Conservation (phyloP, 2,329 filamentous ascomycete species). For the Aspergillus fijiensis region DNA sequence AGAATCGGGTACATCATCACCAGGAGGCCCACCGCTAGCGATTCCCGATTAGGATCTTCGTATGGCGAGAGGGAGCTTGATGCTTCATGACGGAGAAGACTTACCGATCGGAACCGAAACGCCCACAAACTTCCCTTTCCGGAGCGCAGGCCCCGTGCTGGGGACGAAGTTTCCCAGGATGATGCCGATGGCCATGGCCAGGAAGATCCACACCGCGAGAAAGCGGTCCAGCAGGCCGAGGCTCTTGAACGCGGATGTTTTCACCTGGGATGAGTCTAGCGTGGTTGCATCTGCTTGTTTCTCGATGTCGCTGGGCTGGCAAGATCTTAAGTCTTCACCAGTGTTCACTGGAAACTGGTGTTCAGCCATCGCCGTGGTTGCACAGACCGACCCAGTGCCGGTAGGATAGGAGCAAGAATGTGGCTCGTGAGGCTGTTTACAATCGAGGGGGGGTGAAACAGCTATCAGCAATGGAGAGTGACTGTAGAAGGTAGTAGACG, state of each 20-base stretch:
- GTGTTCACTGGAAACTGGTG: not conserved
- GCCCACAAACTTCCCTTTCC: constrained; percentile 69
- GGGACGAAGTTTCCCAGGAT: constrained; percentile 73
- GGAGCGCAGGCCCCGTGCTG: constrained; percentile 57
- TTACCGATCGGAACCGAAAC: constrained; percentile 66
- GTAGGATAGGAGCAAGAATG: too few species aligned
- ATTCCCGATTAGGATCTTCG: not conserved
- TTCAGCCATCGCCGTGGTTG: not conserved
- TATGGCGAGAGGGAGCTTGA: too few species aligned
- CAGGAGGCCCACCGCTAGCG: constrained; percentile 69
- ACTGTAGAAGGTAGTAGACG: too few species aligned
- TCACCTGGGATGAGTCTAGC: not conserved
- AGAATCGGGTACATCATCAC: constrained; percentile 96
- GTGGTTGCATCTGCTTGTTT: not conserved
- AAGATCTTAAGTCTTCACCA: not conserved
- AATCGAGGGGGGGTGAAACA: too few species aligned
- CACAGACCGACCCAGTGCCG: too few species aligned
- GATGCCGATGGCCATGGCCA: constrained; percentile 74
- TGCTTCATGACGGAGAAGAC: too few species aligned
- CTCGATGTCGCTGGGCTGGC: not conserved
- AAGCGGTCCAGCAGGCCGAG: constrained; percentile 22
- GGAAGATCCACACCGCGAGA: constrained; percentile 65
- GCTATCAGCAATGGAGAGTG: too few species aligned
- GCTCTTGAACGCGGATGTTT: constrained; percentile 19
- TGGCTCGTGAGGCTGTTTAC: too few species aligned